A percentile compares a stretch with the other conserved stretches of the same genome.
These are phyloP conservation scores for Apiospora marii DNA, from an alignment of 2,329 filamentous ascomycete genomes.

Conservation along the genomic window DNA sequence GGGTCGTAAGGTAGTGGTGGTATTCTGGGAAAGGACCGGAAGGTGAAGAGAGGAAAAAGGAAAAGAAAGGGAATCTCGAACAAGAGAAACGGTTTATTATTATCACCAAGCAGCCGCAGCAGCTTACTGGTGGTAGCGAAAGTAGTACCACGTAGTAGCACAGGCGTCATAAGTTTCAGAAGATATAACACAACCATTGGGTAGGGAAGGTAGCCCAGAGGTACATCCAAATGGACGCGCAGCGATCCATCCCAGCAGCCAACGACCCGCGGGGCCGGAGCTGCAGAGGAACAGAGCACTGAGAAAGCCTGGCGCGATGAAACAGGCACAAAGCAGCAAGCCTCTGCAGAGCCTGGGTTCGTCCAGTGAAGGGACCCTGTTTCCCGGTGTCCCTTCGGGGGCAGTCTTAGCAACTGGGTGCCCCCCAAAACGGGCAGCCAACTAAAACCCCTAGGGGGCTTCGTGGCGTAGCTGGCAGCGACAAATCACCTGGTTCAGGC, in stretches of 20 bases:
- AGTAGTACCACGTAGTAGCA: slow-evolving; percentile 16
- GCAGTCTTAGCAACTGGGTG: background rate
- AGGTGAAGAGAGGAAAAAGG: slow-evolving; percentile 7
- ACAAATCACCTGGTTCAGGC: slow-evolving; percentile 12
- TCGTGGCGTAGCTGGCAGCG: slow-evolving; percentile 14
- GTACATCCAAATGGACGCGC: background rate
- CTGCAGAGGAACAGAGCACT: background rate
- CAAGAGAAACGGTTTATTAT: slow-evolving; percentile 22
- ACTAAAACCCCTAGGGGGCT: slow-evolving; percentile 7
- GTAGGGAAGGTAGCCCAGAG: background rate
- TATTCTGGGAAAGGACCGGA: slow-evolving; percentile 4
- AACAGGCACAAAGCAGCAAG: slow-evolving; percentile 23
- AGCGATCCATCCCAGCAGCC: background rate
- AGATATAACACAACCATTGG: slow-evolving; percentile 15
- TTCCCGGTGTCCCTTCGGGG: background rate
- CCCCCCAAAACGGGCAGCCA: background rate
- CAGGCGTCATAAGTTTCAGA: slow-evolving; percentile 25
- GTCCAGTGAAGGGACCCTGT: slow-evolving; percentile 12
- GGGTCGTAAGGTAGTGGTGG: slow-evolving; percentile 19
- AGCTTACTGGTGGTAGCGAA: slow-evolving; percentile 7
- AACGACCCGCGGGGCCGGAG: slow-evolving; percentile 10
- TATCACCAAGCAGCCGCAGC: background rate
- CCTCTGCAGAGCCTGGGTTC: background rate
- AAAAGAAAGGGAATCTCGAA: slow-evolving; percentile 9
- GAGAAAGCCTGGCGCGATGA: background rate